phyloP scores from a whole-genome alignment of 805 yeast genomes.

The Torulaspora microellipsoides region DNA sequence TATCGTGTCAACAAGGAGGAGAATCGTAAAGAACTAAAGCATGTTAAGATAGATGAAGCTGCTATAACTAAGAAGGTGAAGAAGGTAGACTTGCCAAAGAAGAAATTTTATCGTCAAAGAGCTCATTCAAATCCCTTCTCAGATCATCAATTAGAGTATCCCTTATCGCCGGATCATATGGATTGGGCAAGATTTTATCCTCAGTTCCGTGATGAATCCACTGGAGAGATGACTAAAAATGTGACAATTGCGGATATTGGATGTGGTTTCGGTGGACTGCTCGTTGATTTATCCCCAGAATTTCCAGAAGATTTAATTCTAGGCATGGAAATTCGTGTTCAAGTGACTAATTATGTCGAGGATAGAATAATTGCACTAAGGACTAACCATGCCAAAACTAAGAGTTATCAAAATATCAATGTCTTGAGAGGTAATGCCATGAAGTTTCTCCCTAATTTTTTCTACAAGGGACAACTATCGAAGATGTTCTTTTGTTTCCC shows the following conservation, averaged over 20 bases:
- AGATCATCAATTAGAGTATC: conserved; percentile 89
- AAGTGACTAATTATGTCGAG: conserved; percentile 94
- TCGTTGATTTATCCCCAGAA: conserved; percentile 71
- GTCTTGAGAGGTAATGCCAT: conserved; percentile 94
- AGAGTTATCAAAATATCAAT: conserved; percentile 69
- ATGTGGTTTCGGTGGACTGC: conserved; percentile 94
- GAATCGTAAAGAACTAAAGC: conserved; percentile 43
- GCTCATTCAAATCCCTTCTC: conserved; percentile 98
- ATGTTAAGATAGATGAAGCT: conserved; percentile 41
- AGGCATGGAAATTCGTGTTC: conserved; percentile 98
- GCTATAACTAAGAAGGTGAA: conserved; percentile 16
- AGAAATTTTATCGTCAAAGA: conserved; percentile 88
- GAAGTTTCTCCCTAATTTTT: conserved; percentile 95
- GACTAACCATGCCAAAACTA: conserved; percentile 35
- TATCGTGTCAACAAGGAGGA: conserved; percentile 47
- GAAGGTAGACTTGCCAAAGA: conserved; percentile 60
- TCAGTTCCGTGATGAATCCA: conserved; percentile 41
- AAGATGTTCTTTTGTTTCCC: conserved; percentile 98
- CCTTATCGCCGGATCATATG: conserved; percentile 75
- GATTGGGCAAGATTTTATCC: conserved; percentile 83
- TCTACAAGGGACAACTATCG: conserved; percentile 70
- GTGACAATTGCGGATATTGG: conserved; percentile 95
- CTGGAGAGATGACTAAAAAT: conserved; percentile 41
- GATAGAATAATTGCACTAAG: conserved; percentile 90
- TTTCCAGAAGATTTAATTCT: conserved; percentile 71